phyloP scores from a whole-genome alignment of 164 flowering plant species.

The Sedum album region DNA sequence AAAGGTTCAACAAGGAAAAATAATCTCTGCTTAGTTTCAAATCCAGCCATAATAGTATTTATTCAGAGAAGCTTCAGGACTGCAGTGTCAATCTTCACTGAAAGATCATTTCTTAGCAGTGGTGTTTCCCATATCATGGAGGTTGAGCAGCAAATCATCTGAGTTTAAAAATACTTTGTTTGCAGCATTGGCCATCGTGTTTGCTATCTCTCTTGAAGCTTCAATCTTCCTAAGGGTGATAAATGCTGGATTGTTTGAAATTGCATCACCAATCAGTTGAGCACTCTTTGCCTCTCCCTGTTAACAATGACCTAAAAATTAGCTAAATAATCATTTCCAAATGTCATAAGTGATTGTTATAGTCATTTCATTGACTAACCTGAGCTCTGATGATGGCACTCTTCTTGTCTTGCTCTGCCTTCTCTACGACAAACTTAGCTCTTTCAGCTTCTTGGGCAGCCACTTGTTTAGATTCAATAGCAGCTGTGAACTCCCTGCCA shows the following conservation, averaged over 20 bases:
- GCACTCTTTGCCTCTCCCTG: slow-evolving; percentile 46
- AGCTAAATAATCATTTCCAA: background rate
- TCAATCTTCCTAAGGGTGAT: slow-evolving; percentile 11
- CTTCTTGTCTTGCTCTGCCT: background rate
- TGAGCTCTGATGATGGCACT: background rate
- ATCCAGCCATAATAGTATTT: too few relatives aligned
- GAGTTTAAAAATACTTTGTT: slow-evolving; percentile 24
- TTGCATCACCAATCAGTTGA: slow-evolving; percentile 37
- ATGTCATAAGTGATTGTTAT: background rate
- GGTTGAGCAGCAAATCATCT: slow-evolving; percentile 34
- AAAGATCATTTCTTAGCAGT: background rate
- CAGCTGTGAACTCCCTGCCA: slow-evolving; percentile 59
- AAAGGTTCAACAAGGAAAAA: background rate
- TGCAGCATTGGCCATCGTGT: background rate
- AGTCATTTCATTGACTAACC: background rate
- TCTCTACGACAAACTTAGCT: slow-evolving; percentile 53
- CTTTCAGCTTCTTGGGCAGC: slow-evolving; percentile 76
- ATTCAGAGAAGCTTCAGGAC: background rate
- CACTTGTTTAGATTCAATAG: slow-evolving; percentile 66
- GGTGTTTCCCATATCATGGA: slow-evolving; percentile 7
- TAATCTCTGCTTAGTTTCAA: background rate
- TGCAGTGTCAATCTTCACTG: background rate
- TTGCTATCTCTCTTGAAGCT: background rate
- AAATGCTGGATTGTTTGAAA: slow-evolving; percentile 35
- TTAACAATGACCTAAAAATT: background rate